These are phyloP conservation scores for Esteya vermicola DNA, from an alignment of 2,329 filamentous ascomycete genomes.

Conservation along the genomic window DNA sequence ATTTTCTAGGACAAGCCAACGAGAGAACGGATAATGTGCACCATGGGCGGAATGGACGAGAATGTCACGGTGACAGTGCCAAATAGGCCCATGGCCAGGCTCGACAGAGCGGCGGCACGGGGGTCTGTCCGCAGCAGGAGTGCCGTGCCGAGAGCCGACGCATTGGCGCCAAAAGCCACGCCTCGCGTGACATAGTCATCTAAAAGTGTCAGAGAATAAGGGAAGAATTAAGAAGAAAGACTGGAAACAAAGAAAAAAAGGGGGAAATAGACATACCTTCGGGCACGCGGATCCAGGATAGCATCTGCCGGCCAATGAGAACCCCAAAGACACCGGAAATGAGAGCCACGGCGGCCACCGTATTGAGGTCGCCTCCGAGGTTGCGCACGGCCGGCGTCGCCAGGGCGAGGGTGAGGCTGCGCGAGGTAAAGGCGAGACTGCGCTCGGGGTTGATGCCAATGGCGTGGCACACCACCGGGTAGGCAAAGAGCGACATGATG, in stretches of 20 bases:
- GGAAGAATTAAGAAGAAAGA: no score
- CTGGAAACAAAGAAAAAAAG: no score
- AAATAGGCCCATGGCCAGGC: conserved; percentile 46
- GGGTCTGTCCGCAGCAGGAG: conserved; percentile 40
- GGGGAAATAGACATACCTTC: conserved; percentile 28
- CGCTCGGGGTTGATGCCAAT: conserved; percentile 38
- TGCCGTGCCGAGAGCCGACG: conserved; percentile 44
- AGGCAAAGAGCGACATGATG: conserved; percentile 38
- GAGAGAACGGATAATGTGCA: conserved; percentile 29
- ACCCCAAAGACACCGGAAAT: conserved; percentile 45
- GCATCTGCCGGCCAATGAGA: conserved; percentile 34
- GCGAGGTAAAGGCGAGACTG: conserved; percentile 38
- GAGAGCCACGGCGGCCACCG: conserved; percentile 41
- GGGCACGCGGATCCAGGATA: conserved; percentile 35
- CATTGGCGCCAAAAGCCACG: conserved; percentile 46
- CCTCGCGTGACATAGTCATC: conserved; percentile 51
- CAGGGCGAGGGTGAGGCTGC: conserved; percentile 45
- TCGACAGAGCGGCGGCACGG: conserved; percentile 43
- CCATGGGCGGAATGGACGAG: conserved; percentile 41
- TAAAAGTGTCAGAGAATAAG: conserved; percentile 10
- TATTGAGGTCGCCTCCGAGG: conserved; percentile 40
- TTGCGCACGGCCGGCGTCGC: conserved; percentile 41
- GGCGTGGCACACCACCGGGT: conserved; percentile 38
- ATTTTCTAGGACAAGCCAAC: conserved; percentile 25
- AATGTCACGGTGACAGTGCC: conserved; percentile 44